phyloP scores from a whole-genome alignment of 352 stramenopile species.

The Globisporangium radiosum region DNA sequence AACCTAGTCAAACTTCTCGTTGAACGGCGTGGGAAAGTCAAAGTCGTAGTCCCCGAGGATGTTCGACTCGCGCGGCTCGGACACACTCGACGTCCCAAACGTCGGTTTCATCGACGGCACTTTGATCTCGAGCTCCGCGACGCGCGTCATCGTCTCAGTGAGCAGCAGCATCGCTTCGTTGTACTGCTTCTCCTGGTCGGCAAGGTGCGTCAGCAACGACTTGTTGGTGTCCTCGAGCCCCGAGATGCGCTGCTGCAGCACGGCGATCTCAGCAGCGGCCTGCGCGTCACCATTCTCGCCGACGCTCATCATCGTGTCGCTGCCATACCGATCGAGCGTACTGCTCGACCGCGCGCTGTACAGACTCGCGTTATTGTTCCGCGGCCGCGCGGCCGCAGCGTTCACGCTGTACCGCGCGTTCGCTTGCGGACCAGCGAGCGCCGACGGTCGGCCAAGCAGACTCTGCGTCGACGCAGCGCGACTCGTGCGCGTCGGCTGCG shows the following conservation, averaged over 20 bases:
- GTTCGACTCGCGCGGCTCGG: constrained; percentile 40
- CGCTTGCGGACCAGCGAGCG: constrained; percentile 32
- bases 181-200: constrained; percentile 81
- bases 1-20: constrained; percentile 47
- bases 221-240: constrained; percentile 75
- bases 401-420: constrained; percentile 48
- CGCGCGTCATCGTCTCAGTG: constrained; percentile 79
- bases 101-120: constrained; percentile 45
- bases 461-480: constrained; percentile 49
- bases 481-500: constrained; percentile 15
- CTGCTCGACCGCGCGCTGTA: constrained; percentile 21
- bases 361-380: constrained; percentile 8
- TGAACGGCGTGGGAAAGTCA: constrained; percentile 49
- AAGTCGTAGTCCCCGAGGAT: constrained; percentile 33
- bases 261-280: constrained; percentile 33
- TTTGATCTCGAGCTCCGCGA: constrained; percentile 78
- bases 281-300: constrained; percentile 35
- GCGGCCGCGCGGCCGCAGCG: constrained; percentile 18
- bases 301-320: constrained; percentile 52
- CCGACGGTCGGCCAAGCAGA: constrained; percentile 35
- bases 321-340: constrained; percentile 27
- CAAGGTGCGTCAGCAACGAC: constrained; percentile 52
- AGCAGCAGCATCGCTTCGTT: constrained; percentile 82
- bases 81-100: constrained; percentile 40
- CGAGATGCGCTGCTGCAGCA: constrained; percentile 45